These are phyloP conservation scores for Rugonectria rugulosa DNA, from an alignment of 2,329 filamentous ascomycete genomes.

Conservation along the genomic window DNA sequence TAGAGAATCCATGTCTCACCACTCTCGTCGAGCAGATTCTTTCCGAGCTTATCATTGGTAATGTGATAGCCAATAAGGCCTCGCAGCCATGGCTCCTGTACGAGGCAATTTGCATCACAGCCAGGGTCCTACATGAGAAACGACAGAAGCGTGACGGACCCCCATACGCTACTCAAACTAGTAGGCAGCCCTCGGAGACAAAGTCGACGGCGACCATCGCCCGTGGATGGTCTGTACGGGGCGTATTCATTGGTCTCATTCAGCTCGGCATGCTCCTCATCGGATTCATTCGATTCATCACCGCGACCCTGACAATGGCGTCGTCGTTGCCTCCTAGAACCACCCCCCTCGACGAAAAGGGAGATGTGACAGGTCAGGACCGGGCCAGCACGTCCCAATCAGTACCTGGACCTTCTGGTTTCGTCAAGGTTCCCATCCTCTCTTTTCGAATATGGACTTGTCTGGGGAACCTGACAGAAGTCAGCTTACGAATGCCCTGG, in stretches of 20 bases:
- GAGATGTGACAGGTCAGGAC: conserved; percentile 25
- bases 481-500: conserved; percentile 90
- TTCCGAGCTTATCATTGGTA: conserved; percentile 88
- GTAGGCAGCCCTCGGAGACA: conserved; percentile 14
- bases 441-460: conserved; percentile 81
- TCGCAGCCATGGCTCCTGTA: conserved; percentile 90
- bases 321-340: conserved; percentile 69
- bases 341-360: conserved; percentile 36
- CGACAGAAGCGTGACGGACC: conserved; percentile 38
- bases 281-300: conserved; percentile 70
- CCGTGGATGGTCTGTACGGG: conserved; percentile 50
- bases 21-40: conserved; percentile 87
- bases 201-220: conserved; percentile 26
- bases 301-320: conserved; percentile 70
- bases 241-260: conserved; percentile 63
- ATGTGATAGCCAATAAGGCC: conserved; percentile 78
- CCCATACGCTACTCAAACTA: conserved; percentile 23
- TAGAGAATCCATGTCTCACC: conserved; percentile 86
- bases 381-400: conserved; percentile 31
- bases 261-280: conserved; percentile 64
- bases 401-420: conserved; percentile 23
- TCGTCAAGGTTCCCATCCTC: conserved; percentile 69
- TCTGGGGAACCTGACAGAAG: conserved; percentile 73
- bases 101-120: conserved; percentile 80
- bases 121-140: conserved; percentile 49